Conservation (phyloP, 441 rosid genomes). For the Gossypium davidsonii region DNA sequence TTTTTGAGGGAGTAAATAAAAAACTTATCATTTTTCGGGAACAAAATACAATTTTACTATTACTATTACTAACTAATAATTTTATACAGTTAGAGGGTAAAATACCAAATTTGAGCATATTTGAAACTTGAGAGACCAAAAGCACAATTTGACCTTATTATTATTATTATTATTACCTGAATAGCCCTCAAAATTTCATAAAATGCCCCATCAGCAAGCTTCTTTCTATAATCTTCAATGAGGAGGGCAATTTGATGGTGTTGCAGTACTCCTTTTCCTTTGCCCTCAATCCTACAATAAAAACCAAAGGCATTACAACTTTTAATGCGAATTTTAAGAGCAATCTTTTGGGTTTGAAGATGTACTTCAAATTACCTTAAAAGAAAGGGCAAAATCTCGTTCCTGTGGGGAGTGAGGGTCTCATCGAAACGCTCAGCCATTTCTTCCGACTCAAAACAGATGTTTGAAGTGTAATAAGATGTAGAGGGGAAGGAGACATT, state of each 20-base stretch:
- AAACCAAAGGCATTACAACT: background rate
- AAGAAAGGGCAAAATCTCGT: constrained; percentile 78
- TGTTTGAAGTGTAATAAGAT: background rate
- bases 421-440: constrained; percentile 77
- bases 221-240: constrained; percentile 45
- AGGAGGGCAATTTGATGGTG: constrained; percentile 51
- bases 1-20: too few species aligned
- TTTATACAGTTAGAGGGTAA: too few species aligned
- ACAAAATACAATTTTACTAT: too few species aligned
- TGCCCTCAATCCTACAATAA: constrained; percentile 49
- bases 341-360: constrained; percentile 14
- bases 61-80: too few species aligned
- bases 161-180: constrained; percentile 32
- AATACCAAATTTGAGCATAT: too few species aligned
- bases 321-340: background rate
- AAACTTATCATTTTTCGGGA: too few species aligned
- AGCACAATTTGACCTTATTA: too few species aligned
- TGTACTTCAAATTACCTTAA: constrained; percentile 49
- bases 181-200: constrained; percentile 52
- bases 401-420: constrained; percentile 63
- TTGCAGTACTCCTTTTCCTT: constrained; percentile 72
- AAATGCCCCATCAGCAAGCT: constrained; percentile 44
- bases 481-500: background rate
- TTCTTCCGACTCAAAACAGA: constrained; percentile 21
- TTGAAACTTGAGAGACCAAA: too few species aligned